Conservation (phyloP, 345 rosid species). For the Eucalyptus coolabah region DNA sequence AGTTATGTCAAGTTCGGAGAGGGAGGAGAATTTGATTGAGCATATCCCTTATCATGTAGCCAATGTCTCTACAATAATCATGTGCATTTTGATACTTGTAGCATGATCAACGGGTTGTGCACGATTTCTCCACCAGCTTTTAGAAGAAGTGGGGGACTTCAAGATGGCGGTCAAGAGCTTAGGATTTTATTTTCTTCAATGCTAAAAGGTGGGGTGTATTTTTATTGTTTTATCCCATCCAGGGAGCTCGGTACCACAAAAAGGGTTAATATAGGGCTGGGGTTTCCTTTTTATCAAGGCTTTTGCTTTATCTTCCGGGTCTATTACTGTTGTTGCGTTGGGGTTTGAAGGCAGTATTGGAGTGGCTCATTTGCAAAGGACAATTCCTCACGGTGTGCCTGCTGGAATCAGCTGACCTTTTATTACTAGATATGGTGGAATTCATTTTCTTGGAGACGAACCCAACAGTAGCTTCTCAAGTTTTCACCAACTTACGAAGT, state of each 20-base stretch:
- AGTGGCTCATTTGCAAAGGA: not conserved
- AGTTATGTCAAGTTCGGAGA: not conserved
- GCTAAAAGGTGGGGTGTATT: not conserved
- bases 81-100: not conserved
- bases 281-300: not conserved
- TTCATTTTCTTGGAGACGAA: not conserved
- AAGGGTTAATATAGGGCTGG: not conserved
- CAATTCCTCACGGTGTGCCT: not conserved
- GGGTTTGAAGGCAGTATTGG: not conserved
- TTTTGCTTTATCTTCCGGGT: not conserved
- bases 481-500: not conserved
- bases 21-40: not conserved
- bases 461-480: not conserved
- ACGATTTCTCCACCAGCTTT: not conserved
- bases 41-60: not conserved
- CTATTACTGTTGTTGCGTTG: not conserved
- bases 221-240: not conserved
- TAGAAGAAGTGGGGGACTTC: not conserved
- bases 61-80: not conserved
- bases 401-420: not conserved
- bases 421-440: not conserved
- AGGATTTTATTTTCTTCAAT: not conserved
- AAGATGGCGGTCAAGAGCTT: not conserved
- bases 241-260: not conserved
- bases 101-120: not conserved